Conservation (phyloP, 106 monocot species). For the Platanthera guangdongensis region DNA sequence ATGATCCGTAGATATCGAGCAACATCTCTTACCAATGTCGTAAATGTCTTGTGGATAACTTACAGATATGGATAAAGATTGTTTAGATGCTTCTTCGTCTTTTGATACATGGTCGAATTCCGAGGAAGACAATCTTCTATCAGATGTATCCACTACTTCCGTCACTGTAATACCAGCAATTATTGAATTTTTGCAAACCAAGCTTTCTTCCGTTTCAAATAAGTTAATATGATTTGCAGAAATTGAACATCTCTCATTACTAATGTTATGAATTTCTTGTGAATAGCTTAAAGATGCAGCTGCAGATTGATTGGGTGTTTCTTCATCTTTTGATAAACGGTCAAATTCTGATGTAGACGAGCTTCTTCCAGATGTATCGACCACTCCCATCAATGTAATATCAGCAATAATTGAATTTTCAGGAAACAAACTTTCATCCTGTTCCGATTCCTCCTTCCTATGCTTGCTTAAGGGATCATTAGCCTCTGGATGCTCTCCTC, state of each 20-base stretch:
- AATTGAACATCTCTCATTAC: not conserved
- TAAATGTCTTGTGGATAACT: not conserved
- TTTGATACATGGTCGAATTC: conserved; percentile 2
- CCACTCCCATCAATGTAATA: not conserved
- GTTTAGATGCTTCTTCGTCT: not conserved
- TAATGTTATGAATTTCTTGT: not conserved
- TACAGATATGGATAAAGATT: not conserved
- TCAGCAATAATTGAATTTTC: not conserved
- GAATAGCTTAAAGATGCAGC: not conserved
- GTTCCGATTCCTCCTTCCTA: not conserved
- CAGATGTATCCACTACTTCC: not conserved
- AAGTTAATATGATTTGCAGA: not conserved
- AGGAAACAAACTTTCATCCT: not conserved
- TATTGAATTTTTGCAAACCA: not conserved
- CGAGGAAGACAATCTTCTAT: not conserved
- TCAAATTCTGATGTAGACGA: not conserved
- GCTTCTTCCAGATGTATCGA: not conserved
- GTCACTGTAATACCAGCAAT: not conserved
- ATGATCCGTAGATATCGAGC: not conserved
- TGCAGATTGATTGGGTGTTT: not conserved
- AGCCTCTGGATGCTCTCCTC: not conserved
- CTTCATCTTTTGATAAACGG: not conserved
- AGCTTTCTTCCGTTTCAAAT: not conserved
- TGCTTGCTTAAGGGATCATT: not conserved
- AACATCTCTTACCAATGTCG: not conserved